Conservation (phyloP, 495 filamentous ascomycete species). For the Penicillium maclennaniae region DNA sequence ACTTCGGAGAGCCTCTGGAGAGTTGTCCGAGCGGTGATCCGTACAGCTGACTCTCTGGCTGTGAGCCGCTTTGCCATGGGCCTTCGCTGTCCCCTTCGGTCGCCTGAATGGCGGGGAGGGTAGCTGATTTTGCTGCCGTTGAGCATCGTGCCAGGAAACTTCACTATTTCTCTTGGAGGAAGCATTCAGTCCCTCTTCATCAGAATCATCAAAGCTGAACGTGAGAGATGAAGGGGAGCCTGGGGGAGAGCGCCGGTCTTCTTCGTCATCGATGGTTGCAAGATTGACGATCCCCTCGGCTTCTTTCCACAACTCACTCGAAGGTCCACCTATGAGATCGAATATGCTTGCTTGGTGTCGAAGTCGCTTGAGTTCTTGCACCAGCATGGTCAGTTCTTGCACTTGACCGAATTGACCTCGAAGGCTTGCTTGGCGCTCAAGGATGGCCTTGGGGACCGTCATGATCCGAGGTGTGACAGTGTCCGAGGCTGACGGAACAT, state of each 20-base stretch:
- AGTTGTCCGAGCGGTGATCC: constrained; percentile 18
- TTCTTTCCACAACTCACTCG: constrained; percentile 71
- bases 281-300: constrained; percentile 84
- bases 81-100: constrained; percentile 25
- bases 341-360: constrained; percentile 60
- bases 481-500: background rate
- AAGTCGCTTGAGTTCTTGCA: constrained; percentile 74
- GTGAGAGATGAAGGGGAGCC: constrained; percentile 49
- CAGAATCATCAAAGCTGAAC: constrained; percentile 55
- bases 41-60: background rate
- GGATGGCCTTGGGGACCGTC: constrained; percentile 75
- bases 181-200: constrained; percentile 50
- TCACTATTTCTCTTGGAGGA: constrained; percentile 35
- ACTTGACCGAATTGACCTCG: constrained; percentile 85
- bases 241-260: constrained; percentile 46
- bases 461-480: constrained; percentile 44
- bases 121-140: background rate
- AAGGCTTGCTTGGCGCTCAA: constrained; percentile 79
- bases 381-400: constrained; percentile 75
- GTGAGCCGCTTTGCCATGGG: constrained; percentile 22
- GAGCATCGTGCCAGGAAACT: constrained; percentile 27
- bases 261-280: constrained; percentile 78
- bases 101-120: constrained; percentile 3
- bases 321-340: constrained; percentile 58
- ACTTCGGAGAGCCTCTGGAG: constrained; percentile 53